A percentile compares a stretch with the other conserved stretches of the same genome.
phyloP scores from a whole-genome alignment of 176 grass and related monocot genomes.

The Lolium rigidum region DNA sequence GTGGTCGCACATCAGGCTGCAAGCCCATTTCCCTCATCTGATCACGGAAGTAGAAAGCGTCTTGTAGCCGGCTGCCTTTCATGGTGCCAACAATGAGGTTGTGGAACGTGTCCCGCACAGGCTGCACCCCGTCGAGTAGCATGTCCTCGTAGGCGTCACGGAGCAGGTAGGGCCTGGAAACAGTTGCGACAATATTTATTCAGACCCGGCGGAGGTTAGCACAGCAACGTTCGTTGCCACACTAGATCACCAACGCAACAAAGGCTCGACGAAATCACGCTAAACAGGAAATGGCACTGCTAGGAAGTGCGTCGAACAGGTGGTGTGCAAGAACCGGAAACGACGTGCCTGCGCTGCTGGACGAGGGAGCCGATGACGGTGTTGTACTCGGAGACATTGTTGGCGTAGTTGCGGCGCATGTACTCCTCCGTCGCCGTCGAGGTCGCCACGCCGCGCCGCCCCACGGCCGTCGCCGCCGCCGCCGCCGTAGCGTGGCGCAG shows the following conservation, averaged over 20 bases:
- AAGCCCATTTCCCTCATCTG: slow-evolving; percentile 97
- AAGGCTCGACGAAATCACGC: too few relatives aligned
- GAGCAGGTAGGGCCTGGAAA: slow-evolving; percentile 71
- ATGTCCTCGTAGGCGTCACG: slow-evolving; percentile 96
- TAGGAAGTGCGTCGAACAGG: slow-evolving; percentile 57
- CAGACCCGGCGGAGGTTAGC: background rate
- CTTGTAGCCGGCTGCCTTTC: slow-evolving; percentile 89
- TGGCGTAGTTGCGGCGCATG: slow-evolving; percentile 87
- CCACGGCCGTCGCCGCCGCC: background rate
- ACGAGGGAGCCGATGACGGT: slow-evolving; percentile 91
- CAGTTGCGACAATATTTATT: background rate
- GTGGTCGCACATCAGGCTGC: slow-evolving; percentile 73
- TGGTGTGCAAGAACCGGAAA: slow-evolving; percentile 29
- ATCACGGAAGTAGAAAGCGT: slow-evolving; percentile 93
- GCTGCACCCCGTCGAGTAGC: slow-evolving; percentile 95
- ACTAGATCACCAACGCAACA: background rate
- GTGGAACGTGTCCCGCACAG: slow-evolving; percentile 85
- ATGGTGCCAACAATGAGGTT: slow-evolving; percentile 88
- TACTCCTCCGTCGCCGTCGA: slow-evolving; percentile 59
- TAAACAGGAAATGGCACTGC: background rate
- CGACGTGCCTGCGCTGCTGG: slow-evolving; percentile 70
- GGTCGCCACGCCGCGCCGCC: slow-evolving; percentile 54
- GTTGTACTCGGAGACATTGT: slow-evolving; percentile 86
- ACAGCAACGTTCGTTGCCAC: background rate
- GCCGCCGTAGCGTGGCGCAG: slow-evolving; percentile 26